These are phyloP conservation scores for Amanita rimosa DNA, from an alignment of 768 basidiomycete genomes.

Conservation along the genomic window DNA sequence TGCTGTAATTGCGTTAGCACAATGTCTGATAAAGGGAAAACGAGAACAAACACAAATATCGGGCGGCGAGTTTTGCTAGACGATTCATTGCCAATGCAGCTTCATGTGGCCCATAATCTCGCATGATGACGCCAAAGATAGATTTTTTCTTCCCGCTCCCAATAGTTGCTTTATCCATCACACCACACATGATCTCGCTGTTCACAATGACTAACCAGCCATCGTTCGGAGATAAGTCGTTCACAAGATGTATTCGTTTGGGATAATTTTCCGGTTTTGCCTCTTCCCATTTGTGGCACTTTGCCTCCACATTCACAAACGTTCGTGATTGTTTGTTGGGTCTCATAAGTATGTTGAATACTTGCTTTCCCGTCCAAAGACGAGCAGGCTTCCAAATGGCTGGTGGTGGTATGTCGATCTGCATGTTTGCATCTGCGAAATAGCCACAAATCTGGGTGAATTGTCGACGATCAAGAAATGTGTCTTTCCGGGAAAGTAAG, in stretches of 20 bases:
- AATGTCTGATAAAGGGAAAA: not conserved
- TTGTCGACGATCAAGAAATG: constrained; percentile 86
- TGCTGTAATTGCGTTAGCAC: constrained; percentile 37
- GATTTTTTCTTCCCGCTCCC: constrained; percentile 99
- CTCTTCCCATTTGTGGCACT: constrained; percentile 85
- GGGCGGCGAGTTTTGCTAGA: constrained; percentile 88
- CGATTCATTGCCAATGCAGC: constrained; percentile 95
- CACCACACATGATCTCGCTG: constrained; percentile 98
- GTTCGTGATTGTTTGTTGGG: constrained; percentile 80
- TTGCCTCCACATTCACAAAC: constrained; percentile 90
- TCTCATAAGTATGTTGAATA: constrained; percentile 96
- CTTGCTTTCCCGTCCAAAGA: constrained; percentile 97
- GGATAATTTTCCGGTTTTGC: constrained; percentile 54
- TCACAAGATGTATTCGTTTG: constrained; percentile 44
- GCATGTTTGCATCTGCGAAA: constrained; percentile 79
- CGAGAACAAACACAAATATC: constrained; percentile 48
- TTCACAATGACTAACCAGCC: constrained; percentile 97
- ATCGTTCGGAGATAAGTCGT: constrained; percentile 92
- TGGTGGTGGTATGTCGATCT: constrained; percentile 94
- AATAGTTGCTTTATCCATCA: constrained; percentile 97
- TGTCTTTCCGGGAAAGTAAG: constrained; percentile 86
- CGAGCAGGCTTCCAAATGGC: constrained; percentile 87
- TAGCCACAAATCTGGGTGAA: constrained; percentile 97
- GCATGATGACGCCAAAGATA: constrained; percentile 93
- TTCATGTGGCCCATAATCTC: constrained; percentile 93